phyloP scores from a whole-genome alignment of 2,329 filamentous ascomycete genomes.

The Helotiales sp. region DNA sequence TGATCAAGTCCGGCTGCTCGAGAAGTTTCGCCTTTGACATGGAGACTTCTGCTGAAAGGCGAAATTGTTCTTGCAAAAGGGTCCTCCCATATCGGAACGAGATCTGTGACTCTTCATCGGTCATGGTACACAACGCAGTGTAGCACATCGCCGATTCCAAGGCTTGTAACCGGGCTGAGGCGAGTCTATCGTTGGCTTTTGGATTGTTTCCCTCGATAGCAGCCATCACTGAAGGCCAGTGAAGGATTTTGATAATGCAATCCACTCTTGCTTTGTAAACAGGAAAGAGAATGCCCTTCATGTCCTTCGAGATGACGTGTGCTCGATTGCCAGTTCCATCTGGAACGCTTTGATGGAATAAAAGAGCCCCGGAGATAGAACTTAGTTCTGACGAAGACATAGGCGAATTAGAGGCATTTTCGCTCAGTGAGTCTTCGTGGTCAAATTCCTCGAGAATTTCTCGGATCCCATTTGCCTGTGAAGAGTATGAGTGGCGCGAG shows the following conservation, averaged over 20 bases:
- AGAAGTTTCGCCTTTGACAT: constrained; percentile 18
- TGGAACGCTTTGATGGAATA: neutral
- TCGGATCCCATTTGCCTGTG: constrained; percentile 18
- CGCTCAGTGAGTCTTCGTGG: constrained; percentile 4
- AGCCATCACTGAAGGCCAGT: constrained; percentile 15
- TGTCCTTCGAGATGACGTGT: neutral
- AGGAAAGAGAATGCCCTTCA: constrained; percentile 1
- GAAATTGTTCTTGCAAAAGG: neutral
- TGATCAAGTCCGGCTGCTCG: constrained; percentile 14
- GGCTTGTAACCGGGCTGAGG: neutral
- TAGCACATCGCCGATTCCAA: constrained; percentile 18
- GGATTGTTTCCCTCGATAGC: neutral
- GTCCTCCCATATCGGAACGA: neutral
- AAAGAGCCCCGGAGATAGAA: neutral
- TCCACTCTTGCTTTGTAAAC: constrained; percentile 18
- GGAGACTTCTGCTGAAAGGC: neutral
- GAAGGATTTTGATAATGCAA: constrained; percentile 18
- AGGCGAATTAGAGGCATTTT: neutral
- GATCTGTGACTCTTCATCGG: constrained; percentile 11
- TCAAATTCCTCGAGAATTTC: constrained; percentile 21
- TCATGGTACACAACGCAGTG: constrained; percentile 13
- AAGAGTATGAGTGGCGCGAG: neutral
- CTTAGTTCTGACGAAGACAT: neutral
- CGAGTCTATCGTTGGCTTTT: neutral
- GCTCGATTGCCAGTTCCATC: neutral